Percentiles rank a stretch among this genome's conserved stretches.
phyloP scores from a whole-genome alignment of 2,329 filamentous ascomycete species.

The Pezicula rhizophila region DNA sequence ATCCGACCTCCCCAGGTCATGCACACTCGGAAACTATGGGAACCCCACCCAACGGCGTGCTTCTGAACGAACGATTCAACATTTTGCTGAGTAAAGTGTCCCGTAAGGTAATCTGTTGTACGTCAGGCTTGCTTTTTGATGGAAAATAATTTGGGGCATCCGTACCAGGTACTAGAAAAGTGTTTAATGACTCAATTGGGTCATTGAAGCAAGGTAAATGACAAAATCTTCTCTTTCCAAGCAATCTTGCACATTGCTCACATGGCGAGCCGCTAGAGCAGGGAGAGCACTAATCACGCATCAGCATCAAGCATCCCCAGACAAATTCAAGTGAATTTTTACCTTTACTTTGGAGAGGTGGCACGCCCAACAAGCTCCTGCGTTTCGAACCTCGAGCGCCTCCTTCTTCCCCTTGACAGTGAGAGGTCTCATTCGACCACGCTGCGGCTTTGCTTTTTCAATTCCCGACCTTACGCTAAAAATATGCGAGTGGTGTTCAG shows the following conservation, averaged over 20 bases:
- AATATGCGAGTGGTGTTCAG: conserved; percentile 18
- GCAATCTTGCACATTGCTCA: conserved; percentile 23
- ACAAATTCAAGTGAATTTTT: background rate
- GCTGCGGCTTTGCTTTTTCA: conserved; percentile 16
- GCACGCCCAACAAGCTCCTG: conserved; percentile 27
- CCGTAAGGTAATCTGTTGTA: conserved; percentile 19
- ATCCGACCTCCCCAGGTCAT: conserved; percentile 23
- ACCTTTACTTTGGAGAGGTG: conserved; percentile 29
- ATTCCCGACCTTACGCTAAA: conserved; percentile 17
- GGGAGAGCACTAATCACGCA: conserved; percentile 20
- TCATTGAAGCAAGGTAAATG: conserved; percentile 27
- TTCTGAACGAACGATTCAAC: conserved; percentile 21
- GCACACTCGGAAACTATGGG: conserved; percentile 14
- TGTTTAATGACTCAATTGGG: conserved; percentile 22
- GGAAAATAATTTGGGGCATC: background rate
- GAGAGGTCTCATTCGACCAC: conserved; percentile 21
- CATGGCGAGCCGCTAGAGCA: conserved; percentile 25
- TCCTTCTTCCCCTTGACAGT: conserved; percentile 25
- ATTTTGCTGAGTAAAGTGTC: conserved; percentile 21
- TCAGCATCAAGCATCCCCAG: background rate
- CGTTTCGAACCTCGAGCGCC: conserved; percentile 24
- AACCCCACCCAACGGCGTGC: conserved; percentile 23
- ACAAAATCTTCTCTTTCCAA: conserved; percentile 26
- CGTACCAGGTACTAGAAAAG: conserved; percentile 24
- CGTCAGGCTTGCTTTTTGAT: conserved; percentile 4